A percentile compares a stretch with the other conserved stretches of the same genome.
Evolutionary conservation across 371 early-diverging fungal genomes (phyloP).

Genomic region (Mucor plumbeus): DNA sequence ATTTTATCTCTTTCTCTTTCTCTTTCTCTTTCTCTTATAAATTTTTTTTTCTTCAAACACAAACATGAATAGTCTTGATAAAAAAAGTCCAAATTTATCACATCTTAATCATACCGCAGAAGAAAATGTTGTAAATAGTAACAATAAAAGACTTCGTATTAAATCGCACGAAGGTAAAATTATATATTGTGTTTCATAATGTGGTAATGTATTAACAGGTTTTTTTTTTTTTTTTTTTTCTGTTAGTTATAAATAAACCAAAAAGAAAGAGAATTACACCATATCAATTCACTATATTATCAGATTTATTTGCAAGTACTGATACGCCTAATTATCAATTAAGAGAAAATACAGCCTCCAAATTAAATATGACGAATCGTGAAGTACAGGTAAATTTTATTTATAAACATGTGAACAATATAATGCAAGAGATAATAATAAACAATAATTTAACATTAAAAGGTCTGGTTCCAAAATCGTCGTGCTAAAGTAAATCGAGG

Average conservation of each 20-base stretch:
- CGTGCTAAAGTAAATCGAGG: conserved; percentile 40
- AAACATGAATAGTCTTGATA: neutral
- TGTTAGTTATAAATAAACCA: conserved; percentile 41
- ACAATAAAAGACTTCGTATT: conserved; percentile 32
- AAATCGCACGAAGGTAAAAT: conserved; percentile 48
- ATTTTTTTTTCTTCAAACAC: neutral
- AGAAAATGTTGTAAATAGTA: conserved; percentile 3
- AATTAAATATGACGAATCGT: conserved; percentile 91
- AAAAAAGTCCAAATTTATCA: conserved; percentile 2
- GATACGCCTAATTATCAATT: conserved; percentile 89
- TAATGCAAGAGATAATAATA: conserved; percentile 10
- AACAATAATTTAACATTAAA: neutral
- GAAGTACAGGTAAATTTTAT: conserved; percentile 79
- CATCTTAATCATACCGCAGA: neutral
- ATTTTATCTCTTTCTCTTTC: conserved; percentile 9
- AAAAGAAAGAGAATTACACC: conserved; percentile 79
- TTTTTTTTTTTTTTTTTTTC: no score
- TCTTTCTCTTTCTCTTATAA: conserved; percentile 1
- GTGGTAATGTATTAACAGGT: neutral
- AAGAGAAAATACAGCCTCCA: conserved; percentile 81
- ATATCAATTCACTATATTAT: conserved; percentile 72
- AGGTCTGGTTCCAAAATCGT: conserved; percentile 41
- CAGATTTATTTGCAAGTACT: conserved; percentile 72
- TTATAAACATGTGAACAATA: neutral
- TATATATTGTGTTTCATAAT: conserved; percentile 8